A percentile compares a stretch with the other conserved stretches of the same genome.
These are phyloP conservation scores for Caloboletus inedulis DNA, from an alignment of 1,284 basidiomycete species.

Conservation along the genomic window DNA sequence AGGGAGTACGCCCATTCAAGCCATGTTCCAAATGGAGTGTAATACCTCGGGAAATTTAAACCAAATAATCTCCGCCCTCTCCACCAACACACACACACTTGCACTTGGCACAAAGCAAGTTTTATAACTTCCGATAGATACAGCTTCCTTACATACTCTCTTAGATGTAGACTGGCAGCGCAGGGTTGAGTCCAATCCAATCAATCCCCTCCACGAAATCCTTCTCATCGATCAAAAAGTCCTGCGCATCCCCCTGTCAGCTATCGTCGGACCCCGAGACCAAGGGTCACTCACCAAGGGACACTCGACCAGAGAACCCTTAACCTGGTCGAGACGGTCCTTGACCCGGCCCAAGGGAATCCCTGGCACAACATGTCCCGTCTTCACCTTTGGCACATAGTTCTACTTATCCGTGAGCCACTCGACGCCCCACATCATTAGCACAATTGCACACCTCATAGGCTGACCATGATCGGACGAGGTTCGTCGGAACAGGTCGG, in stretches of 20 bases:
- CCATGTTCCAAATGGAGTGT: background rate
- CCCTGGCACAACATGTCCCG: slow-evolving; percentile 76
- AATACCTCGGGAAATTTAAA: background rate
- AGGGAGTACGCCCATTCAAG: background rate
- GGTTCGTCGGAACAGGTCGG: slow-evolving; percentile 77
- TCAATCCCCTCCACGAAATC: slow-evolving; percentile 67
- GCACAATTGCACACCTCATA: slow-evolving; percentile 59
- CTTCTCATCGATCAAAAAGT: slow-evolving; percentile 79
- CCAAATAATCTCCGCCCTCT: slow-evolving; percentile 14
- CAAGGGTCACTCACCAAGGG: slow-evolving; percentile 53
- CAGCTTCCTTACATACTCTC: slow-evolving; percentile 10
- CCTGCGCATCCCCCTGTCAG: slow-evolving; percentile 40
- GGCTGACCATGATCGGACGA: slow-evolving; percentile 71
- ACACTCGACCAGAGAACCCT: slow-evolving; percentile 72
- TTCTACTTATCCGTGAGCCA: slow-evolving; percentile 39
- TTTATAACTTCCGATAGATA: slow-evolving; percentile 3
- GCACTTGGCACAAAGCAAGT: background rate
- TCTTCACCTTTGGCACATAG: slow-evolving; percentile 73
- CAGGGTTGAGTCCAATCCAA: slow-evolving; percentile 73
- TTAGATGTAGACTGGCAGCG: slow-evolving; percentile 72
- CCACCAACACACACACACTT: background rate
- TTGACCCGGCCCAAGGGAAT: slow-evolving; percentile 68
- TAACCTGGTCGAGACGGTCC: slow-evolving; percentile 65
- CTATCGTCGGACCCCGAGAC: slow-evolving; percentile 1
- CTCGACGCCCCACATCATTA: background rate